Conservation (phyloP, 2,329 filamentous ascomycete genomes). For the Scedosporium aurantiacum region DNA sequence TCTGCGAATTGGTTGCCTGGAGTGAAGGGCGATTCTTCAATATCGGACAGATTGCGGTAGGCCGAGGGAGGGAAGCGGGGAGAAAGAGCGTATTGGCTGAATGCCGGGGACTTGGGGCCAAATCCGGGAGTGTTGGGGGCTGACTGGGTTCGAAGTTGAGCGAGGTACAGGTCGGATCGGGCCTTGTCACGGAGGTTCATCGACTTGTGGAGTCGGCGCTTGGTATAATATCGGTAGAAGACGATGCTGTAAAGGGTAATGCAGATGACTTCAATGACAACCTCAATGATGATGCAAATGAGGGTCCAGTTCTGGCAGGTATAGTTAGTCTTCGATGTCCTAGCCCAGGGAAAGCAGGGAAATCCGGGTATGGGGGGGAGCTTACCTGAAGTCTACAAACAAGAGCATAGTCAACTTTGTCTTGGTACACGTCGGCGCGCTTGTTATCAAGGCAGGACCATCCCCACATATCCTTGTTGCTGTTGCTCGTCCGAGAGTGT, state of each 20-base stretch:
- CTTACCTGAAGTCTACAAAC: slow-evolving; percentile 67
- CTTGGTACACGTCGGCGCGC: slow-evolving; percentile 62
- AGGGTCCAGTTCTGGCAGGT: slow-evolving; percentile 70
- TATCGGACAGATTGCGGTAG: slow-evolving; percentile 39
- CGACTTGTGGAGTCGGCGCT: slow-evolving; percentile 87
- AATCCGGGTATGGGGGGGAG: neutral
- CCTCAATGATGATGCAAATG: slow-evolving; percentile 93
- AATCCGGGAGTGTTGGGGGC: slow-evolving; percentile 92
- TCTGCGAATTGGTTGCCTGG: slow-evolving; percentile 46
- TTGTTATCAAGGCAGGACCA: slow-evolving; percentile 94
- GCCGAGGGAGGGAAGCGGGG: slow-evolving; percentile 49
- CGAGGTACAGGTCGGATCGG: slow-evolving; percentile 88
- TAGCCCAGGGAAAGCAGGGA: neutral
- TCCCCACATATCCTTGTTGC: slow-evolving; percentile 88
- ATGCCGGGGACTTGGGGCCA: slow-evolving; percentile 36
- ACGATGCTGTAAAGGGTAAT: slow-evolving; percentile 88
- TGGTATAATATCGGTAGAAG: slow-evolving; percentile 96
- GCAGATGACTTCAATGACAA: slow-evolving; percentile 83
- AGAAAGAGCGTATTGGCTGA: slow-evolving; percentile 40
- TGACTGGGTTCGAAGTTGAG: slow-evolving; percentile 71
- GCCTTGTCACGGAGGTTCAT: slow-evolving; percentile 95
- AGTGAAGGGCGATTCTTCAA: slow-evolving; percentile 37
- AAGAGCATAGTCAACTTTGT: slow-evolving; percentile 79
- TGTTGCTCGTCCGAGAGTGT: slow-evolving; percentile 54
- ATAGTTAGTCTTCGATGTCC: neutral